Percentiles rank a stretch among this genome's conserved stretches.
Conservation (phyloP, 768 basidiomycete species). For the Lanmaoa pseudosensibilis region DNA sequence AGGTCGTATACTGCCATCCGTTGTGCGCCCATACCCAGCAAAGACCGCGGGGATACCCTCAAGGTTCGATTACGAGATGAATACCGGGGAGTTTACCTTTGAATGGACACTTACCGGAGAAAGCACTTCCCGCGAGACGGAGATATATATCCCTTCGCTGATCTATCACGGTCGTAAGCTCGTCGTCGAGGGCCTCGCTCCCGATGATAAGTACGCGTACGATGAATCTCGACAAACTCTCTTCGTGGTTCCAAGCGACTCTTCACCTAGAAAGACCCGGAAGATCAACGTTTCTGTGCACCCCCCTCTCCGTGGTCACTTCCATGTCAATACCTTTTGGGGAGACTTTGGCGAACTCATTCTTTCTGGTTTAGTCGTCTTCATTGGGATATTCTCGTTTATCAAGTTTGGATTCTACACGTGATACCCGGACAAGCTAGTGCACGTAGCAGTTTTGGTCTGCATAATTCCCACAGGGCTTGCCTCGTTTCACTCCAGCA, state of each 20-base stretch:
- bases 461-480: neutral
- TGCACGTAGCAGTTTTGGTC: neutral
- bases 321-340: slow-evolving; percentile 65
- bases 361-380: slow-evolving; percentile 31
- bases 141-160: slow-evolving; percentile 74
- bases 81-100: slow-evolving; percentile 62
- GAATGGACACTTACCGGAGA: slow-evolving; percentile 49
- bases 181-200: slow-evolving; percentile 53
- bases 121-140: slow-evolving; percentile 61
- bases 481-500: too few species aligned
- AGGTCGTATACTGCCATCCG: slow-evolving; percentile 67
- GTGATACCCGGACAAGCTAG: slow-evolving; percentile 16
- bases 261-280: slow-evolving; percentile 46
- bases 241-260: slow-evolving; percentile 54
- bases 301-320: slow-evolving; percentile 51
- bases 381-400: slow-evolving; percentile 33
- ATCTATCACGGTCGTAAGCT: slow-evolving; percentile 59
- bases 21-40: slow-evolving; percentile 89
- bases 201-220: slow-evolving; percentile 53
- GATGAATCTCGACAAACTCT: slow-evolving; percentile 73
- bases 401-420: slow-evolving; percentile 28
- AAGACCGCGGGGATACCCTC: slow-evolving; percentile 87
- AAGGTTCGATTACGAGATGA: slow-evolving; percentile 74
- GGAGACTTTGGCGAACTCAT: slow-evolving; percentile 48
- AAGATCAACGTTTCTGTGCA: slow-evolving; percentile 53